Conservation (phyloP, 192 early-diverging fungal genomes). For the Coemansia sp. region DNA sequence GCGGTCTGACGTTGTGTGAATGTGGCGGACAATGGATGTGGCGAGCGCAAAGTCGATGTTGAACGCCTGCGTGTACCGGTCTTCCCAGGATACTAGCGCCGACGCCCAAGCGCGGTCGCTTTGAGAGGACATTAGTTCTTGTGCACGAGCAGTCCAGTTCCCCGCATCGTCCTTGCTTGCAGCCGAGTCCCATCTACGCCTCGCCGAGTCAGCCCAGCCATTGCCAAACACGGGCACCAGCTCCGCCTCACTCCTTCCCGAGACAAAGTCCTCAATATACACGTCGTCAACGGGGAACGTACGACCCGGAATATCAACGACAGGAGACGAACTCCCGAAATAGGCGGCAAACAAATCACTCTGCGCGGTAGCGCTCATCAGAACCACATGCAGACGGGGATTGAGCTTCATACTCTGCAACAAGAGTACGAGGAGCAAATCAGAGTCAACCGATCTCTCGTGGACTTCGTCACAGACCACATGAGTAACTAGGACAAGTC, state of each 20-base stretch:
- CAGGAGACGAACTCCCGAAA: constrained; percentile 64
- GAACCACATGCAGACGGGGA: constrained; percentile 63
- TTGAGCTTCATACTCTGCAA: constrained; percentile 58
- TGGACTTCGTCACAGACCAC: constrained; percentile 91
- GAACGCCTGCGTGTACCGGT: not conserved
- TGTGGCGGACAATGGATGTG: constrained; percentile 60
- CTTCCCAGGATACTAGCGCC: constrained; percentile 29
- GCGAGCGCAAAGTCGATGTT: constrained; percentile 64
- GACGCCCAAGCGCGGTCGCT: constrained; percentile 3
- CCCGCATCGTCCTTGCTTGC: not conserved
- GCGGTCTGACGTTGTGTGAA: constrained; percentile 52
- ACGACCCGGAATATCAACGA: constrained; percentile 72
- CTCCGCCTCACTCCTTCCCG: not conserved
- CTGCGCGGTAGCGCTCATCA: constrained; percentile 94
- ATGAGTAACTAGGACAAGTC: constrained; percentile 28
- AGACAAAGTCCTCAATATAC: constrained; percentile 52
- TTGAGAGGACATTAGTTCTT: not conserved
- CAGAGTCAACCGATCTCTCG: constrained; percentile 76
- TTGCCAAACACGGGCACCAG: constrained; percentile 15
- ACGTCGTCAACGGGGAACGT: constrained; percentile 73
- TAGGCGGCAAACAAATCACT: constrained; percentile 75
- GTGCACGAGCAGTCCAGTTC: constrained; percentile 6
- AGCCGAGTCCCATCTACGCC: not conserved
- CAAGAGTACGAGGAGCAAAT: constrained; percentile 80
- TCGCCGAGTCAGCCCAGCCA: not conserved